Base-by-base conservation (phyloP, 768 basidiomycete species). In the Scleroderma bovista region DNA sequence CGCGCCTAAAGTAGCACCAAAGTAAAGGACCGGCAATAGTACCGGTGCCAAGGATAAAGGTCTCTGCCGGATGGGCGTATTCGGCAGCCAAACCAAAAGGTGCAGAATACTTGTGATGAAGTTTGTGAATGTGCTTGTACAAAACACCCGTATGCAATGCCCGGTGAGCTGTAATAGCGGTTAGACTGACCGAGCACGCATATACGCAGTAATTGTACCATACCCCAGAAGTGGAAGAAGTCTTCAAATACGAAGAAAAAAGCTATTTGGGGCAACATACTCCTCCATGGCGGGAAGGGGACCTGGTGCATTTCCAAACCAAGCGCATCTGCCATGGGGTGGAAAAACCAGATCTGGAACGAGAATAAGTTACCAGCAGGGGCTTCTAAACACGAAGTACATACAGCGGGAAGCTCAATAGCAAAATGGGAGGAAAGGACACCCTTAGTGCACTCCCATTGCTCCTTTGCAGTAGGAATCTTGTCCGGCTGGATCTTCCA, bases 81-180 rank as follows among this genome's bases (percentile, higher is more conserved):
- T 99, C 95, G 3, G 96, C 95, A 2, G 91, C 94, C 26, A 99
- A 81, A 53, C 96, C 96, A 62, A 98, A 96, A 1, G 96, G 96
- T 16, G 95, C 95, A 9, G 87, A 87, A 70, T 92, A 96, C 63
- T 93, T 91, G 80, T 98, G 96, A 68, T 99, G 96, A 32, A 98
- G 76, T 71, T 96, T 95, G 79, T 96, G 93, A 56, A 96, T 91
- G 67, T 93, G 76, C 68, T 86, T 91, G 77, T 95, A 94, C 46
- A 95, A 75, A 1, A 77, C 64, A 46, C 88, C 85, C 55, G 79
- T 86, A 70, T 98, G 94, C 16, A 97, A 79, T 3, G 86, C 84
- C 59, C 91, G 85, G 70, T 98, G 93, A 22, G 92, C 93, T 87
- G 60, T 47, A 51, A 12, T 33, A 5, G 2, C n/a, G 1, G 55